Evolutionary conservation across 1,139 yeast genomes (phyloP), one percentile per base, ranked within the genome.

Genomic region (Geotrichum australiense): DNA sequence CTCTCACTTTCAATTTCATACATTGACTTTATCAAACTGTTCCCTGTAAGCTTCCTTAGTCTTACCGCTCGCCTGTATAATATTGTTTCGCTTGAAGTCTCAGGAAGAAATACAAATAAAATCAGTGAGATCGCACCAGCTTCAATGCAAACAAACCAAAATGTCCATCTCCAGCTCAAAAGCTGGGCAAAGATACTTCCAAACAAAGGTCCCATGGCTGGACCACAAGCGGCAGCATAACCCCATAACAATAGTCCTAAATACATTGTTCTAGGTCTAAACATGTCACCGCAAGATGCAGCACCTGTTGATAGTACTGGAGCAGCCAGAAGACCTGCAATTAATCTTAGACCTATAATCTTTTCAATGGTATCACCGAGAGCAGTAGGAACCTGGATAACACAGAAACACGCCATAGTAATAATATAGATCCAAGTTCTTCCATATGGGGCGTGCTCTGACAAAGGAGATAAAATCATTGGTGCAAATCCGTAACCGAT

Each of bases 231-330:
- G 53, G 71, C 76, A 59, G 62, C 76, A 45, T 52, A 69, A 58
- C 73, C 76, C 80, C 68, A 76, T 42, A 64, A 58, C 36, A 57
- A 78, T 54, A 67, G 34, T 52, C 63, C 76, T 15, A 78, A 46
- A 26, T 48, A 43, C 26, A 55, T 23, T 2, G 48, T 45, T 5
- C 47, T 33, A 11, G 43, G 46, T 1, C 53, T 55, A 30, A 48
- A 21, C 21, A 60, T 47, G 62, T 87, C 96, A 46, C 81, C 71
- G 47, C 86, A 73, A 3, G 94, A 77, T 46, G 95, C 96, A 46
- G 89, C 93, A 8, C 91, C 95, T 51, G 84, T 77, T 3, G 94
- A 79, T 57, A 87, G 69, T 0, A 94, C 87, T 4, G 96, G 96
- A 3, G 91, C 77, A 0, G 93, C 84, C 45, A 82, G 70, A 24